These are phyloP conservation scores for Epicoccum sorghinum DNA, from an alignment of 2,329 filamentous ascomycete genomes.

Conservation along the genomic window DNA sequence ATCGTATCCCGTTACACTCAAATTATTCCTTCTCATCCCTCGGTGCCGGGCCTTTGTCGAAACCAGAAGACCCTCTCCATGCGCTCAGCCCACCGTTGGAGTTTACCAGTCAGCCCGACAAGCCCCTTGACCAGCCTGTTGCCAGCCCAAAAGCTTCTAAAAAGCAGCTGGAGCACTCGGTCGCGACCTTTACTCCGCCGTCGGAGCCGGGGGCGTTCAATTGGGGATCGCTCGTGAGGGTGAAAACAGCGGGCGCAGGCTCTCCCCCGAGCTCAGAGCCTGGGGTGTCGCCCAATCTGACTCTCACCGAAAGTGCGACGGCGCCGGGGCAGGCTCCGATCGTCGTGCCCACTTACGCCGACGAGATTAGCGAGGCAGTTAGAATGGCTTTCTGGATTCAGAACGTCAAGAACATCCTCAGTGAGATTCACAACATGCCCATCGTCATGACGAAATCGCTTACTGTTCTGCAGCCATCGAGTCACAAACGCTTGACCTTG, in stretches of 20 bases:
- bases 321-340: conserved; percentile 33
- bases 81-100: conserved; percentile 42
- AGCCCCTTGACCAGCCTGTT: conserved; percentile 20
- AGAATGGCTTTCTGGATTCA: conserved; percentile 42
- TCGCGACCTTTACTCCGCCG: conserved; percentile 55
- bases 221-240: conserved; percentile 49
- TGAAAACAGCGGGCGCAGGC: conserved; percentile 45
- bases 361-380: conserved; percentile 28
- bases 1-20: conserved; percentile 41
- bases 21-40: conserved; percentile 38
- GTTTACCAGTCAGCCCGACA: conserved; percentile 26
- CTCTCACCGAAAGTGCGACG: conserved; percentile 25
- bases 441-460: conserved; percentile 6
- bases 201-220: conserved; percentile 50
- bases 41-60: conserved; percentile 47
- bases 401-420: conserved; percentile 37
- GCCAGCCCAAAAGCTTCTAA: conserved; percentile 30
- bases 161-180: conserved; percentile 39
- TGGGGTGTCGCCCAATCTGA: conserved; percentile 38
- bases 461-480: conserved; percentile 35
- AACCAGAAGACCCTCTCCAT: conserved; percentile 50
- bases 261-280: conserved; percentile 50
- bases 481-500: conserved; percentile 38
- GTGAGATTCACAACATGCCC: conserved; percentile 30
- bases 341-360: conserved; percentile 32